Percentiles rank a stretch among this genome's conserved stretches.
phyloP scores from a whole-genome alignment of 73 alveolate species.

The Effrenium voratum region DNA sequence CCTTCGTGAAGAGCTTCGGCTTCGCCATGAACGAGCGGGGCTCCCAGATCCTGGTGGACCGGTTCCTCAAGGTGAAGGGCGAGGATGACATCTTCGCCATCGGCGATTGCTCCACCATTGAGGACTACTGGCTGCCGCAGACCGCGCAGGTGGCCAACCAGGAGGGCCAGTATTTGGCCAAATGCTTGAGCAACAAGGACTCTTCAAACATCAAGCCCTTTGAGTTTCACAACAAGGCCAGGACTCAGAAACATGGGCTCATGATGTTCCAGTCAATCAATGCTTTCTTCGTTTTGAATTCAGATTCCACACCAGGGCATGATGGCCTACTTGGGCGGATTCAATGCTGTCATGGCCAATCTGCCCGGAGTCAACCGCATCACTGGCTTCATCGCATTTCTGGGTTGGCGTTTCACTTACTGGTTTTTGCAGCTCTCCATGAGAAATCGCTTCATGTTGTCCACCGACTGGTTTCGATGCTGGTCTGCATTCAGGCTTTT shows the following conservation, averaged over 20 bases:
- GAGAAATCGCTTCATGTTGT: conserved; percentile 75
- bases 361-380: conserved; percentile 45
- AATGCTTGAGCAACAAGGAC: neutral
- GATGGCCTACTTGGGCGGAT: conserved; percentile 74
- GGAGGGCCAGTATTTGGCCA: conserved; percentile 21
- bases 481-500: neutral
- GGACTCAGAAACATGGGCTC: neutral
- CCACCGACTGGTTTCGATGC: conserved; percentile 64
- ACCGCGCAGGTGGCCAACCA: conserved; percentile 85
- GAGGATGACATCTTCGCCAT: conserved; percentile 58
- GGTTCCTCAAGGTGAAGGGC: conserved; percentile 49
- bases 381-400: conserved; percentile 70
- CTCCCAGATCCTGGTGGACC: conserved; percentile 70
- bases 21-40: conserved; percentile 68
- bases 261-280: neutral
- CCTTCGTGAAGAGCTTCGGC: conserved; percentile 52
- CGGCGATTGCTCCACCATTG: conserved; percentile 89
- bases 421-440: conserved; percentile 85
- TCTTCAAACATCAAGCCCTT: conserved; percentile 48
- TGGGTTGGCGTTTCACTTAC: conserved; percentile 89
- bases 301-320: neutral
- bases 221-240: conserved; percentile 43
- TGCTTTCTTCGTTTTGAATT: neutral
- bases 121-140: conserved; percentile 79
- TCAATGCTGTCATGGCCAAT: conserved; percentile 66